Evolutionary conservation across 176 grass and related monocot genomes (phyloP).

Genomic region (Oryza meridionalis): DNA sequence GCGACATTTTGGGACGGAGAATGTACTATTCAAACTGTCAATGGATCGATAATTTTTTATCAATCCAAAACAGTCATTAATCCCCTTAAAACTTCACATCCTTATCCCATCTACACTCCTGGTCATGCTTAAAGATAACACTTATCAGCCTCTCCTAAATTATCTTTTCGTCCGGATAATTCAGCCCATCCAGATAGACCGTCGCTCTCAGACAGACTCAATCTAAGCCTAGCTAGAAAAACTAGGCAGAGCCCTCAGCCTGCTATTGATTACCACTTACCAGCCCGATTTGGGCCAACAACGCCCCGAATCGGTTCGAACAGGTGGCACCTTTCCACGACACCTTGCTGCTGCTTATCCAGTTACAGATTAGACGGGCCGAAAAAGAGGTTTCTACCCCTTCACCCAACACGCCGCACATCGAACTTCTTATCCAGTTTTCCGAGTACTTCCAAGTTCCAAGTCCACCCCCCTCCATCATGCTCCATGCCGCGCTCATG

Average conservation of each 20-base stretch:
- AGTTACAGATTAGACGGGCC: constrained; percentile 28
- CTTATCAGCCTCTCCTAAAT: neutral
- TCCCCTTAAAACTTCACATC: neutral
- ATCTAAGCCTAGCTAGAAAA: no score
- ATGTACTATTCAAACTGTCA: no score
- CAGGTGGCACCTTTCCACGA: constrained; percentile 14
- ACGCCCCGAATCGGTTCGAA: neutral
- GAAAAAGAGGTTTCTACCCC: neutral
- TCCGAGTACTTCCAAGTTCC: neutral
- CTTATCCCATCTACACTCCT: neutral
- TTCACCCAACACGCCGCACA: constrained; percentile 9
- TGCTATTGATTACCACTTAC: neutral
- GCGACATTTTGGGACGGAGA: no score
- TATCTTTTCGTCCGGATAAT: neutral
- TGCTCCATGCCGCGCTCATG: neutral
- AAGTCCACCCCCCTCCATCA: neutral
- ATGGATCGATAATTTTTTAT: no score
- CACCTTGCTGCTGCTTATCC: neutral
- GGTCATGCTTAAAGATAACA: neutral
- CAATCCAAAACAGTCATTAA: neutral
- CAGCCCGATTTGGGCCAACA: constrained; percentile 14
- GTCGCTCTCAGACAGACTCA: neutral
- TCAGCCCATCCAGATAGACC: neutral
- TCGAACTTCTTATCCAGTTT: neutral
- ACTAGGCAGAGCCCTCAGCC: neutral